These are phyloP conservation scores for Combretum micranthum DNA, from an alignment of 345 rosid genomes.

Conservation along the genomic window DNA sequence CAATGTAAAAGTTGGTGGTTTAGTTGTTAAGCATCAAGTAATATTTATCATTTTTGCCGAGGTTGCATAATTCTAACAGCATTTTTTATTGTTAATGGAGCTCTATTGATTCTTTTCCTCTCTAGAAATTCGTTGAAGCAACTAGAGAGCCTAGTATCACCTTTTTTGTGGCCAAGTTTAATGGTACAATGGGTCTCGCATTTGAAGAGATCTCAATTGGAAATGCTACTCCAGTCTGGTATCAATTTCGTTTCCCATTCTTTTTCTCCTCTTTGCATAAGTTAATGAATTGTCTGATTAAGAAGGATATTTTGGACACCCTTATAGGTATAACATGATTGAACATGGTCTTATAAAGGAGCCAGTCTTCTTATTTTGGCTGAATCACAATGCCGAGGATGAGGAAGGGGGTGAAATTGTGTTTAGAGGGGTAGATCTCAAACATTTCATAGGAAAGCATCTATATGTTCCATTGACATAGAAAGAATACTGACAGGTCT, in stretches of 20 bases:
- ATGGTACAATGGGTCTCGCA: conserved; percentile 91
- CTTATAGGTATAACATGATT: conserved; percentile 77
- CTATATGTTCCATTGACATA: conserved; percentile 80
- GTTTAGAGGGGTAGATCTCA: conserved; percentile 75
- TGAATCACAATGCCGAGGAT: conserved; percentile 66
- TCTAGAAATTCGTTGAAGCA: conserved; percentile 88
- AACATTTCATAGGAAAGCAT: conserved; percentile 77
- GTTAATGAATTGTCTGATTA: not conserved
- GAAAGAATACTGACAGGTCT: conserved; percentile 94
- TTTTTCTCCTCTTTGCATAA: not conserved
- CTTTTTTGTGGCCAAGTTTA: conserved; percentile 84
- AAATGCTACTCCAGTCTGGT: conserved; percentile 82
- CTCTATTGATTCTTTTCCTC: conserved; percentile 3
- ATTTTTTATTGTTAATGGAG: not conserved
- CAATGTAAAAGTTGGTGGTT: conserved; percentile 50
- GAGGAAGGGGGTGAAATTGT: conserved; percentile 87
- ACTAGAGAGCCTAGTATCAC: conserved; percentile 81
- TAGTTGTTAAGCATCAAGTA: conserved; percentile 58
- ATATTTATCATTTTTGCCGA: not conserved
- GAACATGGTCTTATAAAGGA: conserved; percentile 72
- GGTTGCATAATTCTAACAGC: not conserved
- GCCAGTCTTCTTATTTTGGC: conserved; percentile 84
- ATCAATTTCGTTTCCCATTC: not conserved
- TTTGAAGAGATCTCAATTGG: conserved; percentile 87
- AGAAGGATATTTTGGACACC: not conserved